A percentile compares a stretch with the other conserved stretches of the same genome.
phyloP scores from a whole-genome alignment of 225 moss, liverwort and hornwort species.

The Asterella californica region DNA sequence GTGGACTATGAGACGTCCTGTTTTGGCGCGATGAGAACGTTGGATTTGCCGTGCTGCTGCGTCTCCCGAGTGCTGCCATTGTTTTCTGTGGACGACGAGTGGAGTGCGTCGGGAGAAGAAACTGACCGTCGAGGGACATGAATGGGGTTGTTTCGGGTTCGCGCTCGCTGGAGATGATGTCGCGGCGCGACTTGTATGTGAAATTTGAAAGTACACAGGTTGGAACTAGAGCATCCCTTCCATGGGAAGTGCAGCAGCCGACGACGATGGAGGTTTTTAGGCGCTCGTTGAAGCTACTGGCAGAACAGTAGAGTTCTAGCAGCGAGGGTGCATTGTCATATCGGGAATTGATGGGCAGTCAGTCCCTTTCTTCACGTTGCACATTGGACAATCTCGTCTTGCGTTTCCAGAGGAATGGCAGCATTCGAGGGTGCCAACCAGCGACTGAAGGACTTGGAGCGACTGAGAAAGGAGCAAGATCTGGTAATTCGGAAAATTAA shows the following conservation, averaged over 20 bases:
- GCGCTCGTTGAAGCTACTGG: not conserved
- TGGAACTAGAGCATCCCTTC: conserved; percentile 8
- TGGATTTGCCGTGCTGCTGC: not conserved
- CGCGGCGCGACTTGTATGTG: conserved; percentile 17
- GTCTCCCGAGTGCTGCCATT: not conserved
- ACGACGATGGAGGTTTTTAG: not conserved
- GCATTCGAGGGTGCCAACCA: conserved; percentile 42
- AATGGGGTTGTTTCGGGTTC: conserved; percentile 13
- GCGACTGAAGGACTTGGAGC: conserved; percentile 67
- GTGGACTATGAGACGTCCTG: not conserved
- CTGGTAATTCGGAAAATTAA: conserved; percentile 56
- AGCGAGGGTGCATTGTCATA: conserved; percentile 14
- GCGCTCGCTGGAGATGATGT: conserved; percentile 20
- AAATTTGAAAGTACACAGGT: conserved; percentile 21
- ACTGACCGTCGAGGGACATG: conserved; percentile 2
- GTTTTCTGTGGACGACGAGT: not conserved
- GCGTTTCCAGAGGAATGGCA: conserved; percentile 32
- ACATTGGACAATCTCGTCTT: conserved; percentile 13
- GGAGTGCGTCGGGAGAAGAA: not conserved
- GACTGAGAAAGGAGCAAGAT: conserved; percentile 68
- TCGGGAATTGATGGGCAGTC: conserved; percentile 20
- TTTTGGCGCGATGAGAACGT: not conserved
- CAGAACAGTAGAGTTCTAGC: conserved; percentile 1
- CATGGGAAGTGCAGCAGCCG: conserved; percentile 3
- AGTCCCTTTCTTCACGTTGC: conserved; percentile 10